phyloP scores from a whole-genome alignment of 768 basidiomycete species.

The Lentinula lateritia region DNA sequence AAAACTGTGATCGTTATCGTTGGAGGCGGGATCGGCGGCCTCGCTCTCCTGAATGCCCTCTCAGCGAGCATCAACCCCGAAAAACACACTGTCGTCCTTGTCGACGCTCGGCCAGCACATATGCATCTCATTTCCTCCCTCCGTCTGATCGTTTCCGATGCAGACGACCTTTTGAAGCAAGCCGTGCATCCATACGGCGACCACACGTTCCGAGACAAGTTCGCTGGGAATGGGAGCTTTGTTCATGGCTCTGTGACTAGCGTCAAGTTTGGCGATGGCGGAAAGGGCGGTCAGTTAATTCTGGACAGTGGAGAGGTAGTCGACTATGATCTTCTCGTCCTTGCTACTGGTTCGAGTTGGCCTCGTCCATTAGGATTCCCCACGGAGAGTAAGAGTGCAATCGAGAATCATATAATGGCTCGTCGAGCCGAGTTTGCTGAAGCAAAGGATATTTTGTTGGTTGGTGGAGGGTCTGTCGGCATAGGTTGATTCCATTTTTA shows the following conservation, averaged over 20 bases:
- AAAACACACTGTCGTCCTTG: constrained; percentile 47
- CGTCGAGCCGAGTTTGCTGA: constrained; percentile 29
- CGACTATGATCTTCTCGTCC: constrained; percentile 49
- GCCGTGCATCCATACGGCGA: constrained; percentile 32
- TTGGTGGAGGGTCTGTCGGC: constrained; percentile 54
- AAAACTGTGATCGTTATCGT: constrained; percentile 36
- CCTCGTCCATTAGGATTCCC: constrained; percentile 44
- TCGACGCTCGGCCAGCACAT: constrained; percentile 46
- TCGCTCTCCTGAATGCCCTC: constrained; percentile 38
- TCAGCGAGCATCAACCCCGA: constrained; percentile 41
- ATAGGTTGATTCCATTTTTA: constrained; percentile 27
- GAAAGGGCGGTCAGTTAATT: constrained; percentile 32
- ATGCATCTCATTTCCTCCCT: constrained; percentile 45
- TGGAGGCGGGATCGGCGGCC: constrained; percentile 55
- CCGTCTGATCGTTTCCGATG: constrained; percentile 45
- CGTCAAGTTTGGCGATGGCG: constrained; percentile 18
- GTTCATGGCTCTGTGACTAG: constrained; percentile 34
- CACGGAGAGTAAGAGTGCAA: constrained; percentile 14
- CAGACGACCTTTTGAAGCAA: constrained; percentile 27
- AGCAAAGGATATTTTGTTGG: constrained; percentile 42
- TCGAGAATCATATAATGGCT: constrained; percentile 14
- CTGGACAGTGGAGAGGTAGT: constrained; percentile 48
- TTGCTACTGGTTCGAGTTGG: constrained; percentile 57
- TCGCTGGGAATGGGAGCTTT: constrained; percentile 34
- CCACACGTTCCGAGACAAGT: constrained; percentile 29